Conservation (phyloP, 352 stramenopile species). For the Globisporangium spiculum region DNA sequence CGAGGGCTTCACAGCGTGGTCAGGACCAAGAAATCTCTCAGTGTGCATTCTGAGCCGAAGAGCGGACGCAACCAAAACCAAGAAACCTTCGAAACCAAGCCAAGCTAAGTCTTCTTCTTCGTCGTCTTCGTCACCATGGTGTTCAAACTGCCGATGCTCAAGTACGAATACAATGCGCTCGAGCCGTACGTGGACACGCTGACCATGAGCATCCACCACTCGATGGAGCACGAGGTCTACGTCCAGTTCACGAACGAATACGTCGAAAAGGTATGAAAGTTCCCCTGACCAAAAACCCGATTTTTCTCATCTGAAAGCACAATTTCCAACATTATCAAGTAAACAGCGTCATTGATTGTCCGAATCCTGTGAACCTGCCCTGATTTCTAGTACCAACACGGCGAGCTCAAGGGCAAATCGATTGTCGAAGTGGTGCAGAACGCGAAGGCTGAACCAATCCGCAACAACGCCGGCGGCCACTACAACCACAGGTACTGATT, state of each 20-base stretch:
- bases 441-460: slow-evolving; percentile 25
- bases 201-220: slow-evolving; percentile 61
- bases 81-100: too few relatives aligned
- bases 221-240: slow-evolving; percentile 47
- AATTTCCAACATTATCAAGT: not conserved
- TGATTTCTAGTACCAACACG: slow-evolving; percentile 24
- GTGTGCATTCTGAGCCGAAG: slow-evolving; percentile 1
- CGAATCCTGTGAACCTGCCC: not conserved
- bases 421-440: slow-evolving; percentile 30
- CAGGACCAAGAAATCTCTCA: not conserved
- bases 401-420: slow-evolving; percentile 32
- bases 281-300: not conserved
- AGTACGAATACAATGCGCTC: slow-evolving; percentile 52
- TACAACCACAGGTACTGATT: slow-evolving; percentile 24
- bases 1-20: not conserved
- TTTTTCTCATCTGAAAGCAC: not conserved
- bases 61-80: not conserved
- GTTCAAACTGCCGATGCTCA: slow-evolving; percentile 42
- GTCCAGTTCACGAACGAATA: slow-evolving; percentile 36
- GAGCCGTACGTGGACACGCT: slow-evolving; percentile 50
- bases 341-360: not conserved
- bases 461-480: slow-evolving; percentile 31
- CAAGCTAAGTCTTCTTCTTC: not conserved
- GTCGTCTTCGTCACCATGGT: slow-evolving; percentile 17
- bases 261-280: slow-evolving; percentile 36